Conservation (phyloP, 208 protist species). For the Leptomonas seymouri region DNA sequence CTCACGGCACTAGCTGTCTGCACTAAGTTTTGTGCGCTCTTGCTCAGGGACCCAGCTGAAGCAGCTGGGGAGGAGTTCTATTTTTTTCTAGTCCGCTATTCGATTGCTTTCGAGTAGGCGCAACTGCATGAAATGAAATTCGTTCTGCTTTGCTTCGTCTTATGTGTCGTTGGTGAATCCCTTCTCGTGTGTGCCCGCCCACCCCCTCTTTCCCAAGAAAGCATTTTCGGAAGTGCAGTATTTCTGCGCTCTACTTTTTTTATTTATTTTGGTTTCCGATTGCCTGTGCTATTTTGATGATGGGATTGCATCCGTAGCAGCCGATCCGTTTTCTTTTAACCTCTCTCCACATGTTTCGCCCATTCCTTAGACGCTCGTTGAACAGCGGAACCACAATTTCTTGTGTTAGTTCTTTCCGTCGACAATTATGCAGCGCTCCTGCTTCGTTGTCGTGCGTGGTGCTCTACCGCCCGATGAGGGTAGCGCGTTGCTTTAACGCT, state of each 20-base stretch:
- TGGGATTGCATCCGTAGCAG: too few relatives aligned
- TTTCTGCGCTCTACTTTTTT: too few relatives aligned
- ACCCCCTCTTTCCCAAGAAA: background rate
- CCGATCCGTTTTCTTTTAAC: background rate
- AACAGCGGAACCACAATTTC: background rate
- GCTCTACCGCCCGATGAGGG: background rate
- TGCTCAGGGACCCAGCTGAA: too few relatives aligned
- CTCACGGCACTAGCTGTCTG: background rate
- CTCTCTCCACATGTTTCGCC: background rate
- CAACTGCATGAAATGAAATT: background rate
- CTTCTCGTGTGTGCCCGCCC: too few relatives aligned
- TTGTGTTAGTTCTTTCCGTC: background rate
- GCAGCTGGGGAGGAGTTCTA: too few relatives aligned
- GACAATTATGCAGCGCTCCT: background rate
- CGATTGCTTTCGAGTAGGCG: too few relatives aligned
- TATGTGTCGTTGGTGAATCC: conserved; percentile 15
- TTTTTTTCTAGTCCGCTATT: too few relatives aligned
- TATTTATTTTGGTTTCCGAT: too few relatives aligned
- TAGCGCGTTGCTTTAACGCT: background rate
- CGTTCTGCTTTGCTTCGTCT: background rate
- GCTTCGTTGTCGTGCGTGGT: background rate
- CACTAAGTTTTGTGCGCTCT: too few relatives aligned
- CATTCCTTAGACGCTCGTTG: background rate
- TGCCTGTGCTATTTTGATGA: too few relatives aligned
- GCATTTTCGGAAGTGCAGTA: too few relatives aligned